Percentiles rank a stretch among this genome's conserved stretches.
Conservation (phyloP, 2,329 filamentous ascomycete genomes). For the Fusarium sp. region DNA sequence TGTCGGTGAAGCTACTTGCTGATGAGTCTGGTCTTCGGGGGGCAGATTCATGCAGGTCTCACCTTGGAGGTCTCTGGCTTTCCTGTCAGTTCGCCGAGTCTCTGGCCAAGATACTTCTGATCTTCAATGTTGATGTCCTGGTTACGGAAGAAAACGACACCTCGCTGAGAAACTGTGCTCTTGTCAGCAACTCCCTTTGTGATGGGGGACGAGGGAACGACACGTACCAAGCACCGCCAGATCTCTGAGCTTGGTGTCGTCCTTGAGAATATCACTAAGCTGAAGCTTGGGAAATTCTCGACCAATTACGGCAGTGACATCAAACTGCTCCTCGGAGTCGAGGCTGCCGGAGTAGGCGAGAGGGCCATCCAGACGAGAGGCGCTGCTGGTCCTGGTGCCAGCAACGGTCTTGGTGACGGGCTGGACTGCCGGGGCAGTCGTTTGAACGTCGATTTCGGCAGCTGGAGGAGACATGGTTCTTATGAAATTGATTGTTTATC, state of each 20-base stretch:
- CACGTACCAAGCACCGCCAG: slow-evolving; percentile 18
- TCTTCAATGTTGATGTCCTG: slow-evolving; percentile 21
- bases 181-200: background rate
- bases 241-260: slow-evolving; percentile 21
- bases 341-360: slow-evolving; percentile 17
- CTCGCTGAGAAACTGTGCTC: slow-evolving; percentile 12
- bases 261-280: slow-evolving; percentile 15
- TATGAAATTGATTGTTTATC: background rate
- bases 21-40: background rate
- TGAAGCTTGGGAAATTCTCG: slow-evolving; percentile 23
- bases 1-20: slow-evolving; percentile 15
- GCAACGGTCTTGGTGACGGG: slow-evolving; percentile 8
- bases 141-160: slow-evolving; percentile 25
- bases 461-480: slow-evolving; percentile 21
- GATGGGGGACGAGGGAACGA: background rate
- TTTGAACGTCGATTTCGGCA: slow-evolving; percentile 17
- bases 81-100: slow-evolving; percentile 21
- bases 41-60: background rate
- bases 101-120: slow-evolving; percentile 20
- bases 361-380: slow-evolving; percentile 11
- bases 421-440: slow-evolving; percentile 11
- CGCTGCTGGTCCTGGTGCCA: slow-evolving; percentile 2
- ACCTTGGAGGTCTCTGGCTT: slow-evolving; percentile 28
- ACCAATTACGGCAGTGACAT: slow-evolving; percentile 21
- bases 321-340: slow-evolving; percentile 17